Evolutionary conservation across 2,329 filamentous ascomycete species (phyloP).

Genomic region (Pseudocercospora fijiensis): DNA sequence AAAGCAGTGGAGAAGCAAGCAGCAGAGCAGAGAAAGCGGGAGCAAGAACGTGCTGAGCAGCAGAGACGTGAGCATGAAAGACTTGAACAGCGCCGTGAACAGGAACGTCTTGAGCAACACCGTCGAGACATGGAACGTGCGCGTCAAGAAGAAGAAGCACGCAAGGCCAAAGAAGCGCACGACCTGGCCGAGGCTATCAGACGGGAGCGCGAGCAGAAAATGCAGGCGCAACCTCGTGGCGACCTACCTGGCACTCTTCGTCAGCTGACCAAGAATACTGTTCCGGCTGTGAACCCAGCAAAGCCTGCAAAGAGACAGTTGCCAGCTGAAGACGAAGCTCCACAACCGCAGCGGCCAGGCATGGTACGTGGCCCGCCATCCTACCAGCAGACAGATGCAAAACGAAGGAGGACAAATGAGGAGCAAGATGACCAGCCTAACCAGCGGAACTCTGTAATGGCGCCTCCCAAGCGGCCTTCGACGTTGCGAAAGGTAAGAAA

Average conservation of each 20-base stretch:
- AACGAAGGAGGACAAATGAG: conserved; percentile 76
- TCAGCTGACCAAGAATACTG: conserved; percentile 60
- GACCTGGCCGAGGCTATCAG: conserved; percentile 39
- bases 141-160: conserved; percentile 30
- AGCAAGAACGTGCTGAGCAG: conserved; percentile 42
- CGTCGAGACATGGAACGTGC: conserved; percentile 41
- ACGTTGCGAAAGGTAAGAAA: conserved; percentile 66
- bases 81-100: conserved; percentile 33
- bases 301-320: conserved; percentile 72
- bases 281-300: conserved; percentile 66
- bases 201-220: conserved; percentile 38
- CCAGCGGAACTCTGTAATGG: conserved; percentile 68
- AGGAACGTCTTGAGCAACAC: conserved; percentile 30
- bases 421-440: conserved; percentile 61
- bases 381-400: conserved; percentile 67
- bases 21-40: conserved; percentile 38
- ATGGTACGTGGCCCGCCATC: conserved; percentile 53
- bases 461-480: conserved; percentile 80
- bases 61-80: conserved; percentile 43
- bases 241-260: conserved; percentile 55
- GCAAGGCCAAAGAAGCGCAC: conserved; percentile 35
- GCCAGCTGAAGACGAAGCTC: conserved; percentile 63
- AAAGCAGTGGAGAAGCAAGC: conserved; percentile 52
- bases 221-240: conserved; percentile 42
- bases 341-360: conserved; percentile 56